A percentile compares a stretch with the other conserved stretches of the same genome.
These are phyloP conservation scores for Halophytophthora polymorphica DNA, from an alignment of 352 stramenopile species.

Conservation along the genomic window DNA sequence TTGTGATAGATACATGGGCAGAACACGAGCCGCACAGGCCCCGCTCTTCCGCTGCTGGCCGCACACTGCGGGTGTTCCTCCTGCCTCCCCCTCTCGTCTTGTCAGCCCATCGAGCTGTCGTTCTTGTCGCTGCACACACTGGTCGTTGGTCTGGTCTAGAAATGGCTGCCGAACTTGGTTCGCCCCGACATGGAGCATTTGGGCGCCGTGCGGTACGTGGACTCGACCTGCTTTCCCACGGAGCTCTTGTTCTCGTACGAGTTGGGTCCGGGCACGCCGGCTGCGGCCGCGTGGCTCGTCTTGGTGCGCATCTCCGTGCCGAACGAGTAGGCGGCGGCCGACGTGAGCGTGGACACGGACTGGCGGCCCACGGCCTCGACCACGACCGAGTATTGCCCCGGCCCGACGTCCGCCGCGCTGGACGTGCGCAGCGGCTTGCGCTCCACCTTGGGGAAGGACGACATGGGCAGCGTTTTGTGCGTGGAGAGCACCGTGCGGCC, in stretches of 20 bases:
- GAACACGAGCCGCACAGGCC: too few species aligned
- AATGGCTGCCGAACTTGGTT: conserved; percentile 76
- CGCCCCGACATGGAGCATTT: conserved; percentile 75
- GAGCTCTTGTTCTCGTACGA: conserved; percentile 63
- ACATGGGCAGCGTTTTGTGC: conserved; percentile 54
- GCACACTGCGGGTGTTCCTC: neutral
- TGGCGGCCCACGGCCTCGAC: conserved; percentile 65
- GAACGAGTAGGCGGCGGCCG: conserved; percentile 64
- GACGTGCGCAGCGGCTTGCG: conserved; percentile 51
- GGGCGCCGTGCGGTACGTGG: conserved; percentile 56
- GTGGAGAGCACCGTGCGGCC: conserved; percentile 70
- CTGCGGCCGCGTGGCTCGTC: conserved; percentile 16
- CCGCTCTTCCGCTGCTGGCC: too few species aligned
- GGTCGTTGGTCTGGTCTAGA: conserved; percentile 26
- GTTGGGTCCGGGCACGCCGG: conserved; percentile 34
- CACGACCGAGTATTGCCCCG: conserved; percentile 70
- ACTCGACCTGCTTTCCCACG: conserved; percentile 64
- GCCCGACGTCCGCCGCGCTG: conserved; percentile 54
- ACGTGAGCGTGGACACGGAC: conserved; percentile 56
- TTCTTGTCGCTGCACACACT: conserved; percentile 3
- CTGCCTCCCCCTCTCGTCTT: conserved; percentile 1
- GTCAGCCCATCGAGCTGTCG: conserved; percentile 7
- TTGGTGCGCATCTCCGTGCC: conserved; percentile 56
- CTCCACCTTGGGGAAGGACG: conserved; percentile 68
- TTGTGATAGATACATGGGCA: too few species aligned